phyloP scores from a whole-genome alignment of 164 flowering plant species.

The Platanus orientalis region DNA sequence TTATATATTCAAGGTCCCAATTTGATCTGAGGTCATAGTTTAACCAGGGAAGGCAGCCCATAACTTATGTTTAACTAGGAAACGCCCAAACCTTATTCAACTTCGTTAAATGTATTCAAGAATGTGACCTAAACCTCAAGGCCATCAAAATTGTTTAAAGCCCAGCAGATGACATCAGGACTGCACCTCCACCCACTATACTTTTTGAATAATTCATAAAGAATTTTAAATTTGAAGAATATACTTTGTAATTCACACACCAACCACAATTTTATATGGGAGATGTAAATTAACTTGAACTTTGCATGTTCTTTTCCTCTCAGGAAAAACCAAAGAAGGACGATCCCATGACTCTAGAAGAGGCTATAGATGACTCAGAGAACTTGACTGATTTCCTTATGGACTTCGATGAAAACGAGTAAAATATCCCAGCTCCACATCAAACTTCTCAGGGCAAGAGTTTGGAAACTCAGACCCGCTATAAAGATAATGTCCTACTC shows the following conservation, averaged over 20 bases:
- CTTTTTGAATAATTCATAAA: too few relatives aligned
- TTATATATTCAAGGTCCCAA: too few relatives aligned
- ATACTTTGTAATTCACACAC: neutral
- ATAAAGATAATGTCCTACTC: neutral
- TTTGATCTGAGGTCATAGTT: too few relatives aligned
- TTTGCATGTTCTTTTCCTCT: conserved; percentile 8
- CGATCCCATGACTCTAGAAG: conserved; percentile 50
- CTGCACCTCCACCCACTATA: too few relatives aligned
- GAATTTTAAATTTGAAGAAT: too few relatives aligned
- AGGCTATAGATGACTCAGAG: conserved; percentile 82
- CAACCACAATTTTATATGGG: neutral
- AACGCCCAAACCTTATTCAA: too few relatives aligned
- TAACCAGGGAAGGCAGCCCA: too few relatives aligned
- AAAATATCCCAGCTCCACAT: conserved; percentile 1
- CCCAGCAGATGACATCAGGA: too few relatives aligned
- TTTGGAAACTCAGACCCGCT: neutral
- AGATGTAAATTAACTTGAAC: neutral
- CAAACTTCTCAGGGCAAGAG: neutral
- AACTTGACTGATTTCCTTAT: conserved; percentile 86
- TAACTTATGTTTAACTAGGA: too few relatives aligned
- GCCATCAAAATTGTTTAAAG: too few relatives aligned
- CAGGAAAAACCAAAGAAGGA: conserved; percentile 69
- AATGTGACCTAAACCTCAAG: too few relatives aligned
- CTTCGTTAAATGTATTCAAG: too few relatives aligned
- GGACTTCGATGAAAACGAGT: conserved; percentile 83